A percentile compares a stretch with the other conserved stretches of the same genome.
These are phyloP conservation scores for Zancudomyces culisetae DNA, from an alignment of 371 early-diverging fungal genomes.

Conservation along the genomic window DNA sequence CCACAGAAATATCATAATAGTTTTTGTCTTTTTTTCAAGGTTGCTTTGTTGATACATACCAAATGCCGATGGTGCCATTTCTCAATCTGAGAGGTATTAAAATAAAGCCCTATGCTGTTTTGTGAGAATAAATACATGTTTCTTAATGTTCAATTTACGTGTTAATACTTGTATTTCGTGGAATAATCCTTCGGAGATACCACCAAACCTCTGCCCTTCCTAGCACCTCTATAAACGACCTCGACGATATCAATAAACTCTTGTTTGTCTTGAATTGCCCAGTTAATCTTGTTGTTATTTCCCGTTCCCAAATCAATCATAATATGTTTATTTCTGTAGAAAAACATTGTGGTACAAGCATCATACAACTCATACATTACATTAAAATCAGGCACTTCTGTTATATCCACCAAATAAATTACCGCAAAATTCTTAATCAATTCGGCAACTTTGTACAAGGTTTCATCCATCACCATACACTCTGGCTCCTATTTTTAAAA, in stretches of 20 bases:
- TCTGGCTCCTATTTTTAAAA: slow-evolving; percentile 41
- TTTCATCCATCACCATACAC: slow-evolving; percentile 96
- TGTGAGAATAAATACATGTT: no score
- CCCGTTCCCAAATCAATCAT: slow-evolving; percentile 97
- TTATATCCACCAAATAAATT: slow-evolving; percentile 76
- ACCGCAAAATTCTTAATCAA: slow-evolving; percentile 95
- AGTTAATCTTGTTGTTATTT: slow-evolving; percentile 96
- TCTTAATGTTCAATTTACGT: no score
- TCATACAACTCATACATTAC: slow-evolving; percentile 96
- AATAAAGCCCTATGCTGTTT: no score
- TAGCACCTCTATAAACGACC: slow-evolving; percentile 80
- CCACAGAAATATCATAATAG: no score
- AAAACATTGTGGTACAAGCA: slow-evolving; percentile 86
- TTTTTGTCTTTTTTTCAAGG: no score
- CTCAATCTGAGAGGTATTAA: no score
- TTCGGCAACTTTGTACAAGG: slow-evolving; percentile 77
- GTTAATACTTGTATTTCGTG: slow-evolving; percentile 87
- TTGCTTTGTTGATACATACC: no score
- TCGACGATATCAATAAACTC: slow-evolving; percentile 79
- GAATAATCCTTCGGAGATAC: slow-evolving; percentile 91
- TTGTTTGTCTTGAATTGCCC: slow-evolving; percentile 79
- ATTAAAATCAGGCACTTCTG: slow-evolving; percentile 80
- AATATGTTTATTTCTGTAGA: slow-evolving; percentile 91
- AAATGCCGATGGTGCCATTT: no score
- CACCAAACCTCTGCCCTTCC: slow-evolving; percentile 86